Evolutionary conservation across 148 eudicot genomes (phyloP), one percentile per base, ranked within the genome.

Genomic region (Silene uniflora): DNA sequence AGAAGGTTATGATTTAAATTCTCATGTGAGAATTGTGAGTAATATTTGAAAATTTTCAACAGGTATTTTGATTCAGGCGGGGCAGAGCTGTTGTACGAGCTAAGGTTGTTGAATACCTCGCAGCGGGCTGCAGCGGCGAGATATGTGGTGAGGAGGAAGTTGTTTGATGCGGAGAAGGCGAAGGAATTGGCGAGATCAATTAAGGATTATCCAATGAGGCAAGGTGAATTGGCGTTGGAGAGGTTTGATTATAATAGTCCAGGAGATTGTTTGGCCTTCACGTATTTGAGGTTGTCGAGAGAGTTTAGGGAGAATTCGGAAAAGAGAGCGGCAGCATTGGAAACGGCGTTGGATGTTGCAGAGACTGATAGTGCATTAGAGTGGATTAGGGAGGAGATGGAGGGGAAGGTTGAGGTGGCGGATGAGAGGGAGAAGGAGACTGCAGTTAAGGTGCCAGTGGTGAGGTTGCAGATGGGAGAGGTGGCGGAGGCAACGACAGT

Each of bases 391-490:
- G 79, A 67, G 69, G 96, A 89, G 55, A 66, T 88, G 74, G 89
- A 89, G 17, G 86, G 89, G 10, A 84, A 71, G 46, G 65, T 52
- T 21, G 79, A 19, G 4, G 84, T 66, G 12, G 73, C 11, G 25
- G 76, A 42, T 0, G 73, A 77, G 22, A 47, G 58, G 39, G 81
- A 35, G 73, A 74, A 56, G 23, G 87, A 54, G 0, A 81, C 71
- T 0, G 69, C 59, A 12, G 89, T 84, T 19, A 79, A 75, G 47
- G 98, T 95, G 19, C 98, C 98, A 18, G 92, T 95, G 54, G 98
- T 95, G 65, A 81, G 97, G 84, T 73, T 92, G 77, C 67, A 62
- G 79, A 42, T 79, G 22, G 98, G 98, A 21, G 98, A 95, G 82
- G 91, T 92, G 23, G 96, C 96, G 0, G 93, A 88, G 84, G 80